A percentile compares a stretch with the other conserved stretches of the same genome.
Conservation (phyloP, 306 rosid species). For the Glycine latifolia region DNA sequence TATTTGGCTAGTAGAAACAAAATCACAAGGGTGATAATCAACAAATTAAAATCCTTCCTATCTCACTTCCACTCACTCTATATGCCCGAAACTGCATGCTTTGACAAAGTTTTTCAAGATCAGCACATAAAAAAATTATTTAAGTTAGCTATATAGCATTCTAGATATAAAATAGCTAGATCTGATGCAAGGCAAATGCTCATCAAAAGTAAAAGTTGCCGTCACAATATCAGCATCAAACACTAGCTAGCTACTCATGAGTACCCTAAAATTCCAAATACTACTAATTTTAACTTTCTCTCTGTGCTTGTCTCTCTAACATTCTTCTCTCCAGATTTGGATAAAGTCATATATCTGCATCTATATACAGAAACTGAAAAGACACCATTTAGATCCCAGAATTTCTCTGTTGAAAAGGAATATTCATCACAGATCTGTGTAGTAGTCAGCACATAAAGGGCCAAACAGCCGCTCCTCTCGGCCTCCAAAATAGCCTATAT, state of each 20-base stretch:
- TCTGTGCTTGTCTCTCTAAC: slow-evolving; percentile 10
- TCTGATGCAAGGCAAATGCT: neutral
- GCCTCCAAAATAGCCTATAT: slow-evolving; percentile 36
- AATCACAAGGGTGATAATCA: slow-evolving; percentile 13
- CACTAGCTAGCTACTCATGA: neutral
- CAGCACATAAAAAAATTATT: neutral
- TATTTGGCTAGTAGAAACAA: slow-evolving; percentile 10
- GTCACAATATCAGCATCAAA: slow-evolving; percentile 16
- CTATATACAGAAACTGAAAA: slow-evolving; percentile 51
- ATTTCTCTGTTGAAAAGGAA: slow-evolving; percentile 49
- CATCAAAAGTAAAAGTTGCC: slow-evolving; percentile 35
- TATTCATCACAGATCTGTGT: slow-evolving; percentile 62
- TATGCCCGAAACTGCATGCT: neutral
- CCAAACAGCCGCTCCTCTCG: slow-evolving; percentile 37
- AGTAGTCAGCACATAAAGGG: slow-evolving; percentile 45
- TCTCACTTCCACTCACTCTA: slow-evolving; percentile 20
- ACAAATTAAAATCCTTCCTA: neutral
- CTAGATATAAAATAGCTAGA: neutral
- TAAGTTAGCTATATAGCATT: neutral
- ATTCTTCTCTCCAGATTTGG: slow-evolving; percentile 38
- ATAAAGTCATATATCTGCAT: slow-evolving; percentile 37
- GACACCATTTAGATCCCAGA: slow-evolving; percentile 52
- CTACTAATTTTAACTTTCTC: slow-evolving; percentile 2
- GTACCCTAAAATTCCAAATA: slow-evolving; percentile 35
- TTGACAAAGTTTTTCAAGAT: slow-evolving; percentile 1